phyloP scores from a whole-genome alignment of 106 monocot genomes.

The Apostasia ramifera region DNA sequence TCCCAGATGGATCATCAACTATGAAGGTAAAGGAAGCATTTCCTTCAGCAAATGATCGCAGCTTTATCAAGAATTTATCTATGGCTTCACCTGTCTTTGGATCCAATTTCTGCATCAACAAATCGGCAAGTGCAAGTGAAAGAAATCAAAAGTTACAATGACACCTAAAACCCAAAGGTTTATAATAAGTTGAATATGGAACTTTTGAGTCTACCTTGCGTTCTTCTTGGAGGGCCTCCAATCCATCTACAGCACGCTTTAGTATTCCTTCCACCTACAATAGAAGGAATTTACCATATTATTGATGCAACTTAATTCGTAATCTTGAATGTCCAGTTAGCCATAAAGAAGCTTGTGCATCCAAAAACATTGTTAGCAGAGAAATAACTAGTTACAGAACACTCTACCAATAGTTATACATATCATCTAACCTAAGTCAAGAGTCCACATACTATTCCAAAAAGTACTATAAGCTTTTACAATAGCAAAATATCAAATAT shows the following conservation, averaged over 20 bases:
- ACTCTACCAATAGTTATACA: too few relatives aligned
- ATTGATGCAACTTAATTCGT: not conserved
- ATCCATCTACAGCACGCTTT: conserved; percentile 67
- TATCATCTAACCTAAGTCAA: too few relatives aligned
- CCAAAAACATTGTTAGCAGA: not conserved
- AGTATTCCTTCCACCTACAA: conserved; percentile 87
- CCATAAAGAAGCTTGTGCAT: not conserved
- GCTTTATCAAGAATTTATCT: conserved; percentile 73
- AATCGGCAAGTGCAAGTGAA: conserved; percentile 3
- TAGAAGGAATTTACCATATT: not conserved
- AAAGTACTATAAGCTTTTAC: too few relatives aligned
- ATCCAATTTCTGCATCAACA: conserved; percentile 68
- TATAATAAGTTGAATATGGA: not conserved
- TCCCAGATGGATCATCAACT: conserved; percentile 97
- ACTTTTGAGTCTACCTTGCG: conserved; percentile 49
- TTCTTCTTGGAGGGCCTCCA: conserved; percentile 85
- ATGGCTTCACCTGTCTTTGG: conserved; percentile 85
- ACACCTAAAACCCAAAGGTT: not conserved
- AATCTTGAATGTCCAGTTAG: not conserved
- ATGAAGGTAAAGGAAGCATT: conserved; percentile 67
- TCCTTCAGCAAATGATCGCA: conserved; percentile 65
- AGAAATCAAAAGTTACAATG: not conserved
- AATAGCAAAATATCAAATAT: too few relatives aligned
- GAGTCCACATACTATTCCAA: too few relatives aligned
- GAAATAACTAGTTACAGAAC: too few relatives aligned